Base-by-base conservation (phyloP, 345 rosid genomes). In the Hypericum perforatum region DNA sequence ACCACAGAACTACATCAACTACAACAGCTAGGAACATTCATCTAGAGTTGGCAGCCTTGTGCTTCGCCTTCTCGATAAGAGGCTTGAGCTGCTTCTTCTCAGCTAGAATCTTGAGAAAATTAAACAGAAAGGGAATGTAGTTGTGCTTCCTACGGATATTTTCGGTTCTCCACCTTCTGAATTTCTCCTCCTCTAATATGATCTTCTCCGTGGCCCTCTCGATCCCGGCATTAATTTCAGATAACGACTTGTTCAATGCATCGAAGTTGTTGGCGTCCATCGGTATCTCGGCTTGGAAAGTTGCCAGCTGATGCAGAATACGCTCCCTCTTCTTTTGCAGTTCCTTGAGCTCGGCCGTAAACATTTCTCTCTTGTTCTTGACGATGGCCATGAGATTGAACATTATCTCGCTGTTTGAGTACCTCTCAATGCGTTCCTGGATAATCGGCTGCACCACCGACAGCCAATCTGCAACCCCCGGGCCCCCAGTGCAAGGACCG, bases 81-180 rank as follows among this genome's bases (percentile, higher is more conserved):
- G 97, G 97, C 65, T 89, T 92, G 81, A 92, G 69, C 75, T 92
- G 99, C 85, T 88, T 92, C 89, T 92, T 92, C 72, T 89, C 99
- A 0, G 99, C 97, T 8, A 92, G 97, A 72, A 89, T 82, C 74
- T 92, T 92, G 44, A 92, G 91, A 74, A 92, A 92, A 69, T 89
- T 89, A 57, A 92, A 92, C 68, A 92, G 57, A 61, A 92, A 89
- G 10, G 99, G 99, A 49, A 92, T 92, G 68, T 92, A 92, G 62
- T 92, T 92, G 71, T 92, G 97, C 74, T 92, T 92, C 80, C 99
- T 70, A 12, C 99, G 67, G 15, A 86, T 76, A 55, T 92, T 92
- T 69, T 92, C 99, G 0, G 94, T 92, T 64, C 81, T 92, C 98
- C 98, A 92, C 63, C 80, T 88, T 78, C 78, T 85, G 70, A 81